These are phyloP conservation scores for Hippophae gyantsensis DNA, from an alignment of 306 rosid genomes.

Conservation along the genomic window DNA sequence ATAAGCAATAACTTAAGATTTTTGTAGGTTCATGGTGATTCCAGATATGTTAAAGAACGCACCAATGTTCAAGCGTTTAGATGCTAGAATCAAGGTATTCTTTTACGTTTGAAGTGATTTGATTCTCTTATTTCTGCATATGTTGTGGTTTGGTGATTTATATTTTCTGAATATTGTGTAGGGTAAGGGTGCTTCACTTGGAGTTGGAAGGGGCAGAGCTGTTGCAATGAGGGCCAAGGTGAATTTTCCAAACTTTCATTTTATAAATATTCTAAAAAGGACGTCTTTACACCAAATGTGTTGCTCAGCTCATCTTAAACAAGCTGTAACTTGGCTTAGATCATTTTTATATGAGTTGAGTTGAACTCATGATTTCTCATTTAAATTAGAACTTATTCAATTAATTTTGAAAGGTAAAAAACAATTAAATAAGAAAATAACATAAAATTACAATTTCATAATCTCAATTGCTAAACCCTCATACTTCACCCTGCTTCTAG, in stretches of 20 bases:
- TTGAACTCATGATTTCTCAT: no score
- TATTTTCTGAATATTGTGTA: conserved; percentile 27
- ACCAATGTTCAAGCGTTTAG: conserved; percentile 97
- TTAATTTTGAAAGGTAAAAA: no score
- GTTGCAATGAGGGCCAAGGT: conserved; percentile 98
- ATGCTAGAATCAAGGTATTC: conserved; percentile 85
- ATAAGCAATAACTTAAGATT: conserved; percentile 6
- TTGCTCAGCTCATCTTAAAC: no score
- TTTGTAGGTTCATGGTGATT: conserved; percentile 84
- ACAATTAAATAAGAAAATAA: no score
- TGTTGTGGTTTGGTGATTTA: conserved; percentile 9
- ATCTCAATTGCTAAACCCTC: no score
- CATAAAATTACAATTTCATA: no score
- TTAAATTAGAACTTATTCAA: no score
- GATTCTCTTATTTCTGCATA: neutral
- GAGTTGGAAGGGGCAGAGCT: conserved; percentile 98
- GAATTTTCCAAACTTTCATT: neutral
- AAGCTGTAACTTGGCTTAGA: no score
- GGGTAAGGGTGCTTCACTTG: conserved; percentile 99
- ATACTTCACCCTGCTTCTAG: no score
- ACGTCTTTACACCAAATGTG: no score
- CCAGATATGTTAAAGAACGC: conserved; percentile 99
- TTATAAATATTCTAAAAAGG: neutral
- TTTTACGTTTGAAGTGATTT: neutral
- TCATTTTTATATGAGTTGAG: no score